Evolutionary conservation across 345 rosid species (phyloP).

Genomic region (Abelmoschus esculentus): DNA sequence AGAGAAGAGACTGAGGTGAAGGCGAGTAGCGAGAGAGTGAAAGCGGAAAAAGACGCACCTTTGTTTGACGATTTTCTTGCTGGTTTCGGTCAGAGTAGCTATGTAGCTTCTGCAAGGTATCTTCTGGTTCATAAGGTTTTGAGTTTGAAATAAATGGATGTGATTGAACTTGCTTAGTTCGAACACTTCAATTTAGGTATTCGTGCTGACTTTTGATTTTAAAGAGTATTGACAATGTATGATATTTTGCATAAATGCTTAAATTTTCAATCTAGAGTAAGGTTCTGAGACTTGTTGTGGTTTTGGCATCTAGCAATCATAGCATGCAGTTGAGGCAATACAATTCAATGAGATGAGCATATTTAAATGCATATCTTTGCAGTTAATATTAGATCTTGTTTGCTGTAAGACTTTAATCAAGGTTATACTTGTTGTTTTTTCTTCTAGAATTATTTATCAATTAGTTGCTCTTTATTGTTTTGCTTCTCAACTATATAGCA

Average conservation of each 20-base stretch:
- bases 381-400: background rate
- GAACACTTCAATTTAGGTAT: background rate
- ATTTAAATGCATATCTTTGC: background rate
- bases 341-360: background rate
- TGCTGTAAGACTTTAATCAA: background rate
- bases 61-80: conserved; percentile 68
- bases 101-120: conserved; percentile 39
- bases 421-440: background rate
- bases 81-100: conserved; percentile 60
- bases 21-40: conserved; percentile 23
- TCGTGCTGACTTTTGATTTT: background rate
- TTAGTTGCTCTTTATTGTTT: background rate
- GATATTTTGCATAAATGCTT: background rate
- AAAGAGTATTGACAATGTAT: background rate
- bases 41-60: conserved; percentile 25
- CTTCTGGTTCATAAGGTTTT: background rate
- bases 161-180: background rate
- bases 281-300: background rate
- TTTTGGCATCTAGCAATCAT: background rate
- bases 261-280: background rate
- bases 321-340: background rate
- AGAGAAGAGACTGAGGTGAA: conserved; percentile 24
- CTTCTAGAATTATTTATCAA: background rate
- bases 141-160: background rate
- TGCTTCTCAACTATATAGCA: background rate